Percentiles rank a stretch among this genome's conserved stretches.
Evolutionary conservation across 1,284 basidiomycete genomes (phyloP).

Genomic region (Lignosus rhinocerotis): DNA sequence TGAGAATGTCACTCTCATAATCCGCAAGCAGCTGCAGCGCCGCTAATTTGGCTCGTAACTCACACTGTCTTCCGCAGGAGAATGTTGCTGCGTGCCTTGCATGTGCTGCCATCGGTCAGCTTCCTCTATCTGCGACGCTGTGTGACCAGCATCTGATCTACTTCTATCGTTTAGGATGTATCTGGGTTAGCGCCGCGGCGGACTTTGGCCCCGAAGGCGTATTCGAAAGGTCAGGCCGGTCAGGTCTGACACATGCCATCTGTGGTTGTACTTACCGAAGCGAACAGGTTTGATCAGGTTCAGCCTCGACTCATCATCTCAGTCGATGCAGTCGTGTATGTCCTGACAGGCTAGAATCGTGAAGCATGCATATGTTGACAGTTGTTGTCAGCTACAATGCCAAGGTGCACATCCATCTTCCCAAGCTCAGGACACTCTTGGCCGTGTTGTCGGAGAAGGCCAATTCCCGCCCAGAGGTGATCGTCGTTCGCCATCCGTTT

Average conservation of each 20-base stretch:
- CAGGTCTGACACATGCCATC: slow-evolving; percentile 19
- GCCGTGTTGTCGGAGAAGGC: slow-evolving; percentile 44
- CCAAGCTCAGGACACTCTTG: slow-evolving; percentile 63
- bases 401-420: slow-evolving; percentile 68
- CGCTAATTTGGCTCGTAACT: slow-evolving; percentile 5
- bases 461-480: slow-evolving; percentile 48
- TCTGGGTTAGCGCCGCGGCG: slow-evolving; percentile 85
- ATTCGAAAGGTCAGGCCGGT: slow-evolving; percentile 70
- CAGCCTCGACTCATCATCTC: slow-evolving; percentile 74
- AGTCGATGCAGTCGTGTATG: slow-evolving; percentile 70
- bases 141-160: neutral
- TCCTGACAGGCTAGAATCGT: slow-evolving; percentile 5
- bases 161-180: slow-evolving; percentile 42
- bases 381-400: slow-evolving; percentile 57
- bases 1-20: neutral
- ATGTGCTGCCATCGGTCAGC: slow-evolving; percentile 64
- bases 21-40: neutral
- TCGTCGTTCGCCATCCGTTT: slow-evolving; percentile 54
- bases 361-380: neutral
- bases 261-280: slow-evolving; percentile 5
- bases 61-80: slow-evolving; percentile 45
- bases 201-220: slow-evolving; percentile 87
- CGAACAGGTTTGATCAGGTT: slow-evolving; percentile 67
- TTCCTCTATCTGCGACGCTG: neutral
- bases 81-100: slow-evolving; percentile 77